phyloP scores from a whole-genome alignment of 2,329 filamentous ascomycete genomes.

The Aspergillus pseudoviridinutans region DNA sequence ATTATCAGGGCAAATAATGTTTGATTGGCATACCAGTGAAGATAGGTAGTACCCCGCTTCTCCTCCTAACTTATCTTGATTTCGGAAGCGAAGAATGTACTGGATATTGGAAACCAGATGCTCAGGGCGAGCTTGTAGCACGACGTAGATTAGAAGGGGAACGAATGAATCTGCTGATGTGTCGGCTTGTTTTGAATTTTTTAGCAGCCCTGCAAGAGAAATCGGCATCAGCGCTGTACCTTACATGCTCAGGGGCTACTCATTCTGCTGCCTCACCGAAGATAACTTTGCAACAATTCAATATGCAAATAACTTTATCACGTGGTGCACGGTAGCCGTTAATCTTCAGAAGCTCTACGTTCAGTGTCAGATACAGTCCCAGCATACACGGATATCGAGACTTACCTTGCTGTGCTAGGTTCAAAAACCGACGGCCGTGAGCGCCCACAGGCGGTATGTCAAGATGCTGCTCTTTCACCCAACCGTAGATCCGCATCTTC shows the following conservation, averaged over 20 bases:
- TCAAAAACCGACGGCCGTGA: slow-evolving; percentile 81
- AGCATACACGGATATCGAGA: background rate
- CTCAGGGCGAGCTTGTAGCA: slow-evolving; percentile 89
- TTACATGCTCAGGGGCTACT: background rate
- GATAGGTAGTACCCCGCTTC: slow-evolving; percentile 98
- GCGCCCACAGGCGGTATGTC: slow-evolving; percentile 84
- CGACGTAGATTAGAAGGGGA: slow-evolving; percentile 90
- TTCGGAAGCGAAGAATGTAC: slow-evolving; percentile 94
- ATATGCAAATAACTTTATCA: slow-evolving; percentile 96
- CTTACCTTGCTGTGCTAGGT: slow-evolving; percentile 79
- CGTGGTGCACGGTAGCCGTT: slow-evolving; percentile 94
- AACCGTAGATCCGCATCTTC: slow-evolving; percentile 94
- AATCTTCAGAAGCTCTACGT: slow-evolving; percentile 85
- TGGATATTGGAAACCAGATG: slow-evolving; percentile 97
- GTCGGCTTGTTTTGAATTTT: slow-evolving; percentile 80
- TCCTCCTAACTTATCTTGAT: slow-evolving; percentile 95
- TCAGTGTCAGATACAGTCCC: slow-evolving; percentile 19
- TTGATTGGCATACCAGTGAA: slow-evolving; percentile 61
- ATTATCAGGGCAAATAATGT: background rate
- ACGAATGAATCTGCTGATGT: slow-evolving; percentile 96
- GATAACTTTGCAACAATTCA: slow-evolving; percentile 99
- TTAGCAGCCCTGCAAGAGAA: slow-evolving; percentile 63
- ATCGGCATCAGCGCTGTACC: background rate
- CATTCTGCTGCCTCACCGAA: slow-evolving; percentile 62
- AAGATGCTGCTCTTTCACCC: slow-evolving; percentile 88